Evolutionary conservation across 106 monocot genomes (phyloP).

Genomic region (Allium sativum): DNA sequence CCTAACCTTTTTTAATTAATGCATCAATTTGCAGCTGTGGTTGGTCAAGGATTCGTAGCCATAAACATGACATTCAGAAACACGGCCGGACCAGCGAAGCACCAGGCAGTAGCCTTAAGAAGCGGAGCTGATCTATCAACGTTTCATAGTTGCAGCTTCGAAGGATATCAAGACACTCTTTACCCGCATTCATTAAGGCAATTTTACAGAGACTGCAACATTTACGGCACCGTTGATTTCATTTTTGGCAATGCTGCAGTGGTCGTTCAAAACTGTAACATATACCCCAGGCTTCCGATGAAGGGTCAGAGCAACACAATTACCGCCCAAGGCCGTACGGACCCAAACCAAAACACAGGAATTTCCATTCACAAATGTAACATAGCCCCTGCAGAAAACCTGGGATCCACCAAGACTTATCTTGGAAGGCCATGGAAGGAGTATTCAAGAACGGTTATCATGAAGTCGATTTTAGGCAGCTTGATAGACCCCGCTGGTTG

Average conservation of each 20-base stretch:
- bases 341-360: slow-evolving; percentile 72
- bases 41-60: slow-evolving; percentile 56
- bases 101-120: slow-evolving; percentile 61
- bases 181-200: slow-evolving; percentile 53
- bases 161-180: slow-evolving; percentile 80
- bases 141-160: slow-evolving; percentile 53
- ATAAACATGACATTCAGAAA: slow-evolving; percentile 50
- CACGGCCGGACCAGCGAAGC: slow-evolving; percentile 43
- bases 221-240: slow-evolving; percentile 84
- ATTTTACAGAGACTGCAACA: slow-evolving; percentile 78
- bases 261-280: slow-evolving; percentile 60
- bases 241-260: slow-evolving; percentile 82
- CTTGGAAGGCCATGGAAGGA: slow-evolving; percentile 75
- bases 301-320: slow-evolving; percentile 47
- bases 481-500: slow-evolving; percentile 51
- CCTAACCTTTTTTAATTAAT: too few relatives aligned
- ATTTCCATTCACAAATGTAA: slow-evolving; percentile 53
- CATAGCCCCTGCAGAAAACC: slow-evolving; percentile 22
- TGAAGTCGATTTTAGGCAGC: slow-evolving; percentile 33
- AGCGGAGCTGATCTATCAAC: slow-evolving; percentile 57
- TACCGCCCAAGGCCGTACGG: slow-evolving; percentile 62
- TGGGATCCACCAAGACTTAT: slow-evolving; percentile 31
- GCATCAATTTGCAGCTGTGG: slow-evolving; percentile 26
- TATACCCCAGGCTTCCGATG: slow-evolving; percentile 28
- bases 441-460: slow-evolving; percentile 52